A percentile compares a stretch with the other conserved stretches of the same genome.
Conservation (phyloP, 768 basidiomycete species). For the Xerocomellus chrysenteron region DNA sequence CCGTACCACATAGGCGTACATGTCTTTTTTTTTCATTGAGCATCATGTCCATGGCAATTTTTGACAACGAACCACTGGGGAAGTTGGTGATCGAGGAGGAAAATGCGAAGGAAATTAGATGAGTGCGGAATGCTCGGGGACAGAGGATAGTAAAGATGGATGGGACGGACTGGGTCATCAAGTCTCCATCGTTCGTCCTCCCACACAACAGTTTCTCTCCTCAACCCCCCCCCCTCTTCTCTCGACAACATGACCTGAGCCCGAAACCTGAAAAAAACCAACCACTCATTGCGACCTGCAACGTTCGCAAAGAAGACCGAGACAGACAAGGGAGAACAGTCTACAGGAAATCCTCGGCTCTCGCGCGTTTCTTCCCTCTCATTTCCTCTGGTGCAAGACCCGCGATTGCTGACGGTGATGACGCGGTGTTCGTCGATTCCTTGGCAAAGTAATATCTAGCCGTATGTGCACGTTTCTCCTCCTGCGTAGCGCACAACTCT, state of each 20-base stretch:
- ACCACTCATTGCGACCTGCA: conserved; percentile 31
- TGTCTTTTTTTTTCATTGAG: conserved; percentile 11
- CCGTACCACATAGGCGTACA: conserved; percentile 29
- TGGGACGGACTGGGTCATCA: conserved; percentile 36
- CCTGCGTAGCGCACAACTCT: conserved; percentile 42
- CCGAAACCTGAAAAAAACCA: conserved; percentile 32
- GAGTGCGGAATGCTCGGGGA: conserved; percentile 24
- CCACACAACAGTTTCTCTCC: neutral
- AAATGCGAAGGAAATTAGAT: conserved; percentile 22
- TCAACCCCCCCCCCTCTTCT: neutral
- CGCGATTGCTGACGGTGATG: conserved; percentile 25
- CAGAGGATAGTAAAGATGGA: conserved; percentile 31
- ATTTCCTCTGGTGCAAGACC: conserved; percentile 49
- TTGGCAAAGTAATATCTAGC: conserved; percentile 59
- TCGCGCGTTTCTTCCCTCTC: conserved; percentile 79
- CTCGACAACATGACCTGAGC: conserved; percentile 18
- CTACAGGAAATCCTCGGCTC: conserved; percentile 84
- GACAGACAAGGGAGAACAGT: conserved; percentile 25
- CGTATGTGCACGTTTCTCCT: conserved; percentile 71
- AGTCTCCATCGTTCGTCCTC: conserved; percentile 31
- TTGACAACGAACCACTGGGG: conserved; percentile 11
- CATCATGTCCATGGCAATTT: conserved; percentile 3
- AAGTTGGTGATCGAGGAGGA: conserved; percentile 14
- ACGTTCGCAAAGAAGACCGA: conserved; percentile 27
- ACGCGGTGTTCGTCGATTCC: conserved; percentile 32